Conservation (phyloP, 208 protist genomes). For the Acanthamoeba divionensis region DNA sequence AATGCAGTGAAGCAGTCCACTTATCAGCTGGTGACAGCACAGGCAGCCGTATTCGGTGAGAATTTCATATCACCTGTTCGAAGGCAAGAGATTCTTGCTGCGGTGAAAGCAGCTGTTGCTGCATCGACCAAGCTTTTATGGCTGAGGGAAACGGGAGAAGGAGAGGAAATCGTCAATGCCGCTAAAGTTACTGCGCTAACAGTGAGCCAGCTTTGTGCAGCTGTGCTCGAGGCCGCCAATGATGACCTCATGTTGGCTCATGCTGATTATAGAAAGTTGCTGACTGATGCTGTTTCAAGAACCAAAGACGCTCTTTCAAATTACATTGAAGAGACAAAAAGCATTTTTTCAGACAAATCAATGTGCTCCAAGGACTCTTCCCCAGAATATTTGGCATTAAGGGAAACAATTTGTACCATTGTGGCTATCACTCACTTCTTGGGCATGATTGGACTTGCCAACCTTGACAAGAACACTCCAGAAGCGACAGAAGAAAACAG, state of each 20-base stretch:
- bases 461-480: background rate
- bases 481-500: background rate
- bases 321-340: conserved; percentile 41
- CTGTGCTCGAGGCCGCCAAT: conserved; percentile 25
- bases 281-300: background rate
- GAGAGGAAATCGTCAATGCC: conserved; percentile 36
- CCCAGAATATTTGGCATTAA: background rate
- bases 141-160: conserved; percentile 7
- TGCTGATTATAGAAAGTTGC: background rate
- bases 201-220: conserved; percentile 15
- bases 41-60: conserved; percentile 32
- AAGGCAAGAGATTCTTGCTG: conserved; percentile 30
- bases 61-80: conserved; percentile 7
- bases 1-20: conserved; percentile 49
- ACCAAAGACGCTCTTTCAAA: background rate
- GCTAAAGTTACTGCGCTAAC: conserved; percentile 28
- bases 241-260: background rate
- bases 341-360: conserved; percentile 20
- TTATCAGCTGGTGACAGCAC: conserved; percentile 32
- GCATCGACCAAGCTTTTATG: conserved; percentile 1
- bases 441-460: background rate
- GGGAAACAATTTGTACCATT: background rate
- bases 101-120: background rate
- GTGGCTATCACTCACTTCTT: background rate
- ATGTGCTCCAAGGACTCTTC: background rate